A percentile compares a stretch with the other conserved stretches of the same genome.
These are phyloP conservation scores for Penicillium nucicola DNA, from an alignment of 495 filamentous ascomycete genomes.

Conservation along the genomic window DNA sequence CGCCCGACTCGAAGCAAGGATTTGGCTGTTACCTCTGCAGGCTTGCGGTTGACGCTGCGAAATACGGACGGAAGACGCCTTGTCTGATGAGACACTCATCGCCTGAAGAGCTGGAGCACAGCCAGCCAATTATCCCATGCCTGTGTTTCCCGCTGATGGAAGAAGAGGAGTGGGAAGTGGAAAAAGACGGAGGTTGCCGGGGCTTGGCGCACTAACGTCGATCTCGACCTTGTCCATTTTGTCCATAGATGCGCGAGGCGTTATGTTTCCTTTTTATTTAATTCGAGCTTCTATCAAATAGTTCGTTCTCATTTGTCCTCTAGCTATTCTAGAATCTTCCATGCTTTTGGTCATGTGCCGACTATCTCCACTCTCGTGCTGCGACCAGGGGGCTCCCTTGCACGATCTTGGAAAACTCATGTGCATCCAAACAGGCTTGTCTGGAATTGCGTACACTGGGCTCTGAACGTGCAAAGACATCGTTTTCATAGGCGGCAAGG, in stretches of 20 bases:
- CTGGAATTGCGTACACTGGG: conserved; percentile 54
- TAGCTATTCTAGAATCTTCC: no score
- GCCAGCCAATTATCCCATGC: neutral
- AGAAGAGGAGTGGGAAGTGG: neutral
- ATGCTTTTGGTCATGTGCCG: neutral
- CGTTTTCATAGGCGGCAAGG: conserved; percentile 48
- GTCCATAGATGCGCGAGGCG: no score
- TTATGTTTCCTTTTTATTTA: no score
- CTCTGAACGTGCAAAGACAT: conserved; percentile 46
- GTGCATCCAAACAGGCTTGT: conserved; percentile 62
- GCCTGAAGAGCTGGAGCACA: neutral
- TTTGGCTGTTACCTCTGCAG: conserved; percentile 24
- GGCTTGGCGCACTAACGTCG: neutral
- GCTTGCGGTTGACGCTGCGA: conserved; percentile 32
- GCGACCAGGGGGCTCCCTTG: conserved; percentile 34
- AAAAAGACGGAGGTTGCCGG: neutral
- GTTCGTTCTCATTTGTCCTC: no score
- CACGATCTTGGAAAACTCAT: conserved; percentile 45
- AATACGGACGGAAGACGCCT: conserved; percentile 14
- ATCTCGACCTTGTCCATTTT: no score
- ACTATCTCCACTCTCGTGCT: conserved; percentile 3
- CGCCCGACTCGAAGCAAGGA: neutral
- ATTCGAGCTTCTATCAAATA: no score
- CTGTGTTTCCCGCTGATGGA: neutral
- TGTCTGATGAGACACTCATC: conserved; percentile 6